Base-by-base conservation (phyloP, 176 grass and related monocot species). In the Echinochloa phyllopogon region DNA sequence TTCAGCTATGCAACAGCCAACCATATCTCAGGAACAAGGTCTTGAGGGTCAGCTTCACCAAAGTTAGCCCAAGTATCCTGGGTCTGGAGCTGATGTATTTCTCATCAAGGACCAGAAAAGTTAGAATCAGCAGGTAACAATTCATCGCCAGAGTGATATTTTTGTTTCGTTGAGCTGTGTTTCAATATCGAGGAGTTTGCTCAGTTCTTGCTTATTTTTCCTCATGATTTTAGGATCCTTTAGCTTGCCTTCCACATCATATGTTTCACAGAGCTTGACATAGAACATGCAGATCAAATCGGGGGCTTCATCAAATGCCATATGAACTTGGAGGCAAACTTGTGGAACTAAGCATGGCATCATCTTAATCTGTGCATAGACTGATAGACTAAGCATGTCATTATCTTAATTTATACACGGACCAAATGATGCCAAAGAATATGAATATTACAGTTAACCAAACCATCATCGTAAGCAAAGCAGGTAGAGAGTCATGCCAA, bases 51-150 rank as follows among this genome's bases (percentile, higher is more conserved):
- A 75, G 85, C 89, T 90, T 97, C 67, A 94, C 87, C 92, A 92
- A 37, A 6, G 88, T 82, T 94, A 93, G 74, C 59, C 77, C 85
- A 1, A 76, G 44, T 74, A 94, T 65, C 18, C 83, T 97, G 57
- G 94, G 78, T 52, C 91, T 89, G 78, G 75, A 77, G 78, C 25
- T 91, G 48, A 94, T 91, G 80, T 88, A 97, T 80, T 90, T 79
- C 78, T 90, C 68, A 51, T 87, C 85, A 43, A 97, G 89, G 78
- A 90, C 71, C 4, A 97, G 77, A 39, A 91, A 85, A 77, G 79
- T 72, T 77, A 96, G 78, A 87, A 84, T 97, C 94, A 21, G 91
- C 91, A 7, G 91, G 76, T 11, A 85, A 88, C 55, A 84, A 97
- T 63, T 90, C 88, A 36, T 92, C 69, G 8, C 80, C 88, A 64